Base-by-base conservation (phyloP, 192 early-diverging fungal genomes). In the Backusella sp. region DNA sequence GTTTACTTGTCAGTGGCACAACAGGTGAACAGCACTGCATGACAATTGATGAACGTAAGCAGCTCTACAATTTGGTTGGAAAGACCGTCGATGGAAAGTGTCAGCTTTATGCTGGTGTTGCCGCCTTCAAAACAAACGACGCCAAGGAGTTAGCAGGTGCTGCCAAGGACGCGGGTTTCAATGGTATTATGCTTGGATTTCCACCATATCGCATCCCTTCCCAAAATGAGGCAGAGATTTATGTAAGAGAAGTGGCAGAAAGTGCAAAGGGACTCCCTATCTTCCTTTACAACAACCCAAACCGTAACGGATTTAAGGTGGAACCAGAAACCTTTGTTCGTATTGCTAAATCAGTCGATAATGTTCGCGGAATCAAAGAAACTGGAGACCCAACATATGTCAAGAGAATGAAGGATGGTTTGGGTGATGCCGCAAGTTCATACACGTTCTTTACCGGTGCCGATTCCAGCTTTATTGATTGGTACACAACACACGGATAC, bases 1-100 rank as follows among this genome's bases (percentile, higher is more conserved):
- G 68, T 41, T 36, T 77, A 17, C 67, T 77, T n/a, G 76, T 77
- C 14, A 59, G 66, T 37, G 76, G 76, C 4, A 36, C 46, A 28
- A 77, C 76, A 28, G 76, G 76, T 65, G 76, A 77, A 39, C 76
- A 77, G 23, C 76, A 77, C 69, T 71, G 68, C n/a, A 56, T 77
- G 68, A 71, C 49, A 3, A 77, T 77, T 8, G 36, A n/a, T 4
- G 76, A 77, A 32, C 68, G 76, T n/a, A 77, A 77, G 21, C 62
- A 72, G 19, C 35, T 77, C 0, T 77, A 65, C 6, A 34, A 26
- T 59, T 37, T 41, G 3, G 69, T 72, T 14, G 34, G 67, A 46
- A 28, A 68, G 14, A 23, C 67, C 3, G 67, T 32, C 41, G 69
- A 39, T 17, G 21, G 37, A 15, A 44, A 70, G 9, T 77, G 68